Conservation (phyloP, 345 rosid genomes). For the Rhizophora apiculata region DNA sequence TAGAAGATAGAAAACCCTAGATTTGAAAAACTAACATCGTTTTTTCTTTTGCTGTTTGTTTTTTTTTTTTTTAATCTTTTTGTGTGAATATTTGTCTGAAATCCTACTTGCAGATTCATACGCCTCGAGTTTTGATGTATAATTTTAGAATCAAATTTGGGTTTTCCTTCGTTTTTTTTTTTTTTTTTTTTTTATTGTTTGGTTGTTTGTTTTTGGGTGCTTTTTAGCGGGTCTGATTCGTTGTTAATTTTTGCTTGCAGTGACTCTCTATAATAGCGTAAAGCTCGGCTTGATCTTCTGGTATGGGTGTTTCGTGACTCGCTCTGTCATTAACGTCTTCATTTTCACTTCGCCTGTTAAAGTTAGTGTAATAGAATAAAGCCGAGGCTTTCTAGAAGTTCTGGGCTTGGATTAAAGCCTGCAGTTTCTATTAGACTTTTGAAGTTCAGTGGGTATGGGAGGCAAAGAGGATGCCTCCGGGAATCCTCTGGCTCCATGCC, state of each 20-base stretch:
- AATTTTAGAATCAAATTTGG: too few species aligned
- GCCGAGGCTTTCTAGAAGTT: constrained; percentile 20
- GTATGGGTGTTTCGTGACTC: constrained; percentile 21
- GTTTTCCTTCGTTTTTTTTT: background rate
- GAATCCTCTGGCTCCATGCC: constrained; percentile 49
- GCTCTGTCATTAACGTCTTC: constrained; percentile 16
- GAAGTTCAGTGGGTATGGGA: constrained; percentile 61
- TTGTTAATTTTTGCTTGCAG: constrained; percentile 27
- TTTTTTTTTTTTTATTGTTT: background rate
- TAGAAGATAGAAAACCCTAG: constrained; percentile 9
- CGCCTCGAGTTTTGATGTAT: too few species aligned
- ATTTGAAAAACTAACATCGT: background rate
- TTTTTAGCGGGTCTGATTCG: constrained; percentile 4
- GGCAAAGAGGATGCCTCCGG: constrained; percentile 72
- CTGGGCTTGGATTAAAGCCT: constrained; percentile 19
- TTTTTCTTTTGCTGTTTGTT: background rate
- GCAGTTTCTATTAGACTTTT: constrained; percentile 6
- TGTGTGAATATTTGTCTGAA: constrained; percentile 5
- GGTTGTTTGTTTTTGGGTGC: too few species aligned
- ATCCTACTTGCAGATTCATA: background rate
- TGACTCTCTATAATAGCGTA: constrained; percentile 8
- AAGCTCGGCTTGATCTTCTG: constrained; percentile 42
- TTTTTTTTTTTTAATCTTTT: background rate
- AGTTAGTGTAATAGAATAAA: constrained; percentile 15
- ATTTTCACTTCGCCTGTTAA: constrained; percentile 3